Evolutionary conservation across 2,329 filamentous ascomycete species (phyloP).

Genomic region (Fusarium equiseti): DNA sequence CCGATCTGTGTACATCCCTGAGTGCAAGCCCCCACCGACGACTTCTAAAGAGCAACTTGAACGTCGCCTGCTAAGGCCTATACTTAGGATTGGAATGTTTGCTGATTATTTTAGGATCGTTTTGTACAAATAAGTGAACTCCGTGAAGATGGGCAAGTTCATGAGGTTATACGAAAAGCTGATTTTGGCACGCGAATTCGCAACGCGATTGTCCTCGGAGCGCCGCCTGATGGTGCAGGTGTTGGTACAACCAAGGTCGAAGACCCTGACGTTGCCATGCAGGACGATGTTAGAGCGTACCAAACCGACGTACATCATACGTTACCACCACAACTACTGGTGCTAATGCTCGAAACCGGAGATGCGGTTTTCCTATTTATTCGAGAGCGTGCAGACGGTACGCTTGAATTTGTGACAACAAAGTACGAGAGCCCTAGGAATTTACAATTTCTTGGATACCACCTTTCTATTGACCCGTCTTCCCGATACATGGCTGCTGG

Average conservation of each 20-base stretch:
- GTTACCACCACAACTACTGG: slow-evolving; percentile 82
- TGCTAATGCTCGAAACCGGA: slow-evolving; percentile 79
- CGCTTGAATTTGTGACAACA: slow-evolving; percentile 71
- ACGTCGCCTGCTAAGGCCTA: not conserved
- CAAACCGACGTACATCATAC: slow-evolving; percentile 16
- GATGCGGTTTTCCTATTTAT: slow-evolving; percentile 84
- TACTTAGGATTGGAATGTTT: not conserved
- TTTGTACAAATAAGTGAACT: slow-evolving; percentile 86
- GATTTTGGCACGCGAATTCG: slow-evolving; percentile 85
- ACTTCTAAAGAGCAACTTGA: slow-evolving; percentile 14
- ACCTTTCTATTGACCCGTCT: slow-evolving; percentile 82
- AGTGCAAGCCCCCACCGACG: not conserved
- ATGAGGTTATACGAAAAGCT: slow-evolving; percentile 79
- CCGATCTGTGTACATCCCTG: not conserved
- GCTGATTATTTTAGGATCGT: slow-evolving; percentile 67
- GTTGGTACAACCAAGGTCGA: slow-evolving; percentile 54
- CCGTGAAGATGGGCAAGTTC: slow-evolving; percentile 74
- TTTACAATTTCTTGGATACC: slow-evolving; percentile 70
- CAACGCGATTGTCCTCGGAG: slow-evolving; percentile 80
- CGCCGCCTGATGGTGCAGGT: slow-evolving; percentile 50
- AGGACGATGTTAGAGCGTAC: slow-evolving; percentile 42
- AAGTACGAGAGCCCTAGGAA: slow-evolving; percentile 69
- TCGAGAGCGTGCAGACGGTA: slow-evolving; percentile 56
- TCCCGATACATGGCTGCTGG: slow-evolving; percentile 77
- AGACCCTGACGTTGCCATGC: slow-evolving; percentile 55